These are phyloP conservation scores for Barnettozyma sp. DNA, from an alignment of 805 yeast species.

Conservation along the genomic window DNA sequence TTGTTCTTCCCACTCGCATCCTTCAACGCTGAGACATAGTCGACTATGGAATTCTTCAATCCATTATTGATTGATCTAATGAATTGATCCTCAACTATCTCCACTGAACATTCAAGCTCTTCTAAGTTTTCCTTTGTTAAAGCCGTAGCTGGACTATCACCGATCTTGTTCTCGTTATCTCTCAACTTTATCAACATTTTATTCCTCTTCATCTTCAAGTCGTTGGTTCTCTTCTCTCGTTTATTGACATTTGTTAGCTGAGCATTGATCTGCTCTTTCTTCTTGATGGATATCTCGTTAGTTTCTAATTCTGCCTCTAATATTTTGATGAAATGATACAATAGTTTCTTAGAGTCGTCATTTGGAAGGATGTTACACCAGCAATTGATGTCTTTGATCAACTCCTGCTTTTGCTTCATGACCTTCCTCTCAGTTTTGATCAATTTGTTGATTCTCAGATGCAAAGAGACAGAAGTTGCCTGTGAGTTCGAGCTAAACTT, in stretches of 20 bases:
- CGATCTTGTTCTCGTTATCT: slow-evolving; percentile 39
- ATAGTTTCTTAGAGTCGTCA: slow-evolving; percentile 32
- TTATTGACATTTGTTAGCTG: slow-evolving; percentile 41
- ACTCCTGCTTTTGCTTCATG: slow-evolving; percentile 30
- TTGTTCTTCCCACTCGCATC: slow-evolving; percentile 14
- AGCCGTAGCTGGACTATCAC: slow-evolving; percentile 38
- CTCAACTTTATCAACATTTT: slow-evolving; percentile 34
- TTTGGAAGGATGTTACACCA: slow-evolving; percentile 38
- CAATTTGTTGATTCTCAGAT: slow-evolving; percentile 30
- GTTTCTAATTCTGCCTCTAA: slow-evolving; percentile 33
- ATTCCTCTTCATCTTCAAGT: slow-evolving; percentile 31
- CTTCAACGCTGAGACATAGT: slow-evolving; percentile 30
- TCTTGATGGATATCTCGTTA: slow-evolving; percentile 33
- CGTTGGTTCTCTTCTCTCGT: slow-evolving; percentile 42
- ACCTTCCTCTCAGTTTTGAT: slow-evolving; percentile 35
- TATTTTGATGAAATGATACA: slow-evolving; percentile 36
- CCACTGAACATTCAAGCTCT: slow-evolving; percentile 42
- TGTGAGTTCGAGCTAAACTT: slow-evolving; percentile 18
- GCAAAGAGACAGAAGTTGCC: slow-evolving; percentile 26
- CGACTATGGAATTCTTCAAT: slow-evolving; percentile 38
- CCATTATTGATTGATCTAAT: slow-evolving; percentile 39
- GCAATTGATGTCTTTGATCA: slow-evolving; percentile 32
- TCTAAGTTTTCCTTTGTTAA: slow-evolving; percentile 45
- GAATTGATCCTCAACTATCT: slow-evolving; percentile 46
- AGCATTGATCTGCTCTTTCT: slow-evolving; percentile 36